Conservation (phyloP, 2,329 filamentous ascomycete species). For the Allantophomopsis cytisporea region DNA sequence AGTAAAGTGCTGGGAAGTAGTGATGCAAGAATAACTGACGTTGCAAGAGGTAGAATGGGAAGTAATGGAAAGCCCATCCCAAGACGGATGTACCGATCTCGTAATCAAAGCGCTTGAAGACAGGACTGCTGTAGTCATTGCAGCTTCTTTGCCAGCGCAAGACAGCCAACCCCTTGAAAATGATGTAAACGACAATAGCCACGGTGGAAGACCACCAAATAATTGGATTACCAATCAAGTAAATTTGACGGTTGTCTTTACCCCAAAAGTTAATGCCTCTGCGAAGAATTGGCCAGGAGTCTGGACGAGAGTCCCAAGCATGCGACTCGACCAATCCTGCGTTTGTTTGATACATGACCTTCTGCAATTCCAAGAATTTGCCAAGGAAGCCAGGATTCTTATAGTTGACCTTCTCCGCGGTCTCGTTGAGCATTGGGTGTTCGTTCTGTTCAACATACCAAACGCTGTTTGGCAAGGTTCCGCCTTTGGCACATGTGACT, state of each 20-base stretch:
- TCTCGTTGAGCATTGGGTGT: slow-evolving; percentile 60
- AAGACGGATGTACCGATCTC: slow-evolving; percentile 84
- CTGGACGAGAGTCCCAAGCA: slow-evolving; percentile 92
- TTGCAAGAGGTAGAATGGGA: slow-evolving; percentile 97
- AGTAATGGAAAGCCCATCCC: slow-evolving; percentile 96
- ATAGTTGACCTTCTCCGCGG: slow-evolving; percentile 93
- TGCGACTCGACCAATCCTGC: slow-evolving; percentile 93
- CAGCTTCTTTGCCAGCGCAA: slow-evolving; percentile 91
- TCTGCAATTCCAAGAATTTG: slow-evolving; percentile 95
- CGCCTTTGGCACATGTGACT: slow-evolving; percentile 89
- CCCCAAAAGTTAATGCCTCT: slow-evolving; percentile 99
- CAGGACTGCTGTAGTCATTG: slow-evolving; percentile 68
- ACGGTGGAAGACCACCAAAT: slow-evolving; percentile 87
- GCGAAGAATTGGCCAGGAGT: slow-evolving; percentile 81
- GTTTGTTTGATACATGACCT: slow-evolving; percentile 98
- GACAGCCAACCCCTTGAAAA: slow-evolving; percentile 79
- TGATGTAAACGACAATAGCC: slow-evolving; percentile 61
- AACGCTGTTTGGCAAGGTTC: slow-evolving; percentile 86
- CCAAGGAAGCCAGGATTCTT: slow-evolving; percentile 86
- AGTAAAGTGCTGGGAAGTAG: slow-evolving; percentile 95
- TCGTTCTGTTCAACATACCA: slow-evolving; percentile 94
- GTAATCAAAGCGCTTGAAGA: slow-evolving; percentile 95
- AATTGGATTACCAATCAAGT: slow-evolving; percentile 86
- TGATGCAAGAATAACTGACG: slow-evolving; percentile 97
- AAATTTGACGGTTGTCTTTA: slow-evolving; percentile 85